Evolutionary conservation across 805 yeast genomes (phyloP).

Genomic region (Helenozyma rhizophorensis): DNA sequence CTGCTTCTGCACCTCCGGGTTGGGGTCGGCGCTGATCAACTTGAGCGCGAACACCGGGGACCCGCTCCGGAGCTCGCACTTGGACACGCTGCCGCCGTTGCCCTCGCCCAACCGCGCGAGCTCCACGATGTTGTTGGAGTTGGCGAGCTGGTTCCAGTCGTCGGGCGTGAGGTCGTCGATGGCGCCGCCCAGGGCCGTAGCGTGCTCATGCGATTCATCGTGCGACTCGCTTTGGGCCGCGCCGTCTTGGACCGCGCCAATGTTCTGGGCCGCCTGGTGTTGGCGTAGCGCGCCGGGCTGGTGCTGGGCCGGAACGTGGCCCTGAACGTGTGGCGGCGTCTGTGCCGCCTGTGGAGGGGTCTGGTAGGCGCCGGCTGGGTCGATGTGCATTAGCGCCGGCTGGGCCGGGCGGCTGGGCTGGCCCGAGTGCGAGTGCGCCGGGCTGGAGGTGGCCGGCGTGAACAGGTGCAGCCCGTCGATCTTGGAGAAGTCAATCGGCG

Average conservation of each 20-base stretch:
- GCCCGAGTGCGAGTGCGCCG: slow-evolving; percentile 2
- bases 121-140: slow-evolving; percentile 58
- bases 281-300: no score
- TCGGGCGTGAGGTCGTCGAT: slow-evolving; percentile 59
- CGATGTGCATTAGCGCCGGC: slow-evolving; percentile 3
- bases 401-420: slow-evolving; percentile 4
- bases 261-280: no score
- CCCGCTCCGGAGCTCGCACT: slow-evolving; percentile 62
- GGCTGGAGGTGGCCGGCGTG: slow-evolving; percentile 8
- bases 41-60: slow-evolving; percentile 76
- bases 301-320: no score
- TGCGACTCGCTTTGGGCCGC: slow-evolving; percentile 3
- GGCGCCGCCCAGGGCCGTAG: neutral
- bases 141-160: slow-evolving; percentile 67
- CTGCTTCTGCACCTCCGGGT: slow-evolving; percentile 85
- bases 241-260: no score
- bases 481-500: slow-evolving; percentile 38
- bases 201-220: neutral
- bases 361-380: neutral
- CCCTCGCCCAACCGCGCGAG: slow-evolving; percentile 86
- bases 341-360: neutral
- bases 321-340: slow-evolving; percentile 7
- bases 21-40: slow-evolving; percentile 67
- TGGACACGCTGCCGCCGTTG: slow-evolving; percentile 84
- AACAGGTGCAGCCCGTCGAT: slow-evolving; percentile 25